Evolutionary conservation across 495 filamentous ascomycete genomes (phyloP).

Genomic region (Pseudevernia furfuracea): DNA sequence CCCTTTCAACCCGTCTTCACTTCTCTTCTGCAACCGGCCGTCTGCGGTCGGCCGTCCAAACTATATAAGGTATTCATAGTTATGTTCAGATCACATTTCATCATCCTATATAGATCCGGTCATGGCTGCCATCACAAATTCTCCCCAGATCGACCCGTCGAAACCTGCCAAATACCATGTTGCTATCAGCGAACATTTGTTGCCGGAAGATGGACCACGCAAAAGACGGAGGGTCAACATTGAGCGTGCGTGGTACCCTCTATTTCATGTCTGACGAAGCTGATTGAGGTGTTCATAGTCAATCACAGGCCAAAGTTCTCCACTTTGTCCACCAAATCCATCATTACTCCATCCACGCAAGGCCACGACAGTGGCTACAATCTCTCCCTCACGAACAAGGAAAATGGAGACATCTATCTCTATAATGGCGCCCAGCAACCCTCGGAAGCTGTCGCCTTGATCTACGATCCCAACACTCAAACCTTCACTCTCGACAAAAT

Average conservation of each 20-base stretch:
- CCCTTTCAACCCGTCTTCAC: neutral
- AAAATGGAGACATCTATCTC: constrained; percentile 39
- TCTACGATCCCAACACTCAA: constrained; percentile 46
- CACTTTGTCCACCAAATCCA: constrained; percentile 34
- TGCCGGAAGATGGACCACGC: constrained; percentile 14
- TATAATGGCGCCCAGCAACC: constrained; percentile 47
- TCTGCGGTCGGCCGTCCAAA: neutral
- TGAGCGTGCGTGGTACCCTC: constrained; percentile 13
- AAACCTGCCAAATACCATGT: constrained; percentile 23
- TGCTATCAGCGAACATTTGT: constrained; percentile 19
- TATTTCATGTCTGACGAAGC: neutral
- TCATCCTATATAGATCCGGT: neutral
- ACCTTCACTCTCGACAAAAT: constrained; percentile 47
- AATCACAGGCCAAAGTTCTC: constrained; percentile 50
- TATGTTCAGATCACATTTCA: neutral
- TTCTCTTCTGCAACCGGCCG: neutral
- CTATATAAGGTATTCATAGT: no score
- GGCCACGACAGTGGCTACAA: constrained; percentile 37
- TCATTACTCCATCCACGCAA: constrained; percentile 35
- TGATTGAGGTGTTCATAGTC: constrained; percentile 9
- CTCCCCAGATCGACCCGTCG: constrained; percentile 19
- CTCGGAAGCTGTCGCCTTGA: constrained; percentile 39
- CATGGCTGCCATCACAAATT: constrained; percentile 20
- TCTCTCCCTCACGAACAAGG: constrained; percentile 45
- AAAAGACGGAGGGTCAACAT: constrained; percentile 20